Evolutionary conservation across 208 protist species (phyloP), one percentile per base, ranked within the genome.

Genomic region (Angomonas desouzai): DNA sequence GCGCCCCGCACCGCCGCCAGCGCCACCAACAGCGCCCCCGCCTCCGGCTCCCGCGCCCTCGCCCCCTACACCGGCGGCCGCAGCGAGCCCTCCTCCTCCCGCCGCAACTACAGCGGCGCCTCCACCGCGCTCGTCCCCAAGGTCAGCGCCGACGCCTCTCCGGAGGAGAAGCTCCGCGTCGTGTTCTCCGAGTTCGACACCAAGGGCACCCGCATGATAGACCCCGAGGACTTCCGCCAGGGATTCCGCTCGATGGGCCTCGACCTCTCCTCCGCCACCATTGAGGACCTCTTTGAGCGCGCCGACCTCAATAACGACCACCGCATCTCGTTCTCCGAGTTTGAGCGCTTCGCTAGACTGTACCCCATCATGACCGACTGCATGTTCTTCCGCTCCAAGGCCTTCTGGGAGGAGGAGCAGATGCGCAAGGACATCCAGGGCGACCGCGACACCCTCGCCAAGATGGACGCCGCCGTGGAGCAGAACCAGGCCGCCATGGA

Each of bases 281-380:
- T 94, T 29, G 88, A 93, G 59, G 91, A 96, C 61, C 77, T 96
- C 49, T 96, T 96, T 72, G 81, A 89, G 48, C 89, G 85, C 43
- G 83, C 77, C 22, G 91, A 96, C 67, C 40, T 78, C 25, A 96
- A 96, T 62, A 77, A 69, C 55, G 91, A 96, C 67, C 73, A 77
- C 51, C 75, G 76, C 58, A 92, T 96, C 61, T 89, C 83, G 30
- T 93, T 85, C 68, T 76, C 84, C 10, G 88, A 96, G 83, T 96
- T 93, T 68, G 88, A 94, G 81, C 88, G 87, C 51, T 94, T 96
- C 71, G 81, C 79, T 4, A 72, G 79, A 16, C 62, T 91, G 16
- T 96, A 96, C 72, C 91, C 91, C 27, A 96, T 94, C 71, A 91
- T 96, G 85, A 85, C 68, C 23, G 88, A 96, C 74, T 94, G 87